A percentile compares a stretch with the other conserved stretches of the same genome.
phyloP scores from a whole-genome alignment of 176 grass and related monocot genomes.

The sorghum (Sorghum bicolor) region DNA sequence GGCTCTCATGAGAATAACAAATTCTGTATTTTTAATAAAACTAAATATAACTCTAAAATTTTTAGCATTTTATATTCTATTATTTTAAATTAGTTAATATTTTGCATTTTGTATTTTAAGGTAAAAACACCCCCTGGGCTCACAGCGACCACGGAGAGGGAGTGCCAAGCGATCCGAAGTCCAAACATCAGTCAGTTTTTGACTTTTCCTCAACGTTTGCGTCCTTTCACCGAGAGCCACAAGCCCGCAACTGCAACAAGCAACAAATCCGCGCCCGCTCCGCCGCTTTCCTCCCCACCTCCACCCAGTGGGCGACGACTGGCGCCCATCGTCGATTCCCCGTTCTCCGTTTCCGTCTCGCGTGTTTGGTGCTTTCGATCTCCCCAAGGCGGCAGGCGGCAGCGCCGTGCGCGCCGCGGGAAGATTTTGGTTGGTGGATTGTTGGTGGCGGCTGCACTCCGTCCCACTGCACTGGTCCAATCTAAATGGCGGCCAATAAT shows the following conservation, averaged over 20 bases:
- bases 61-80: too few relatives aligned
- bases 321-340: neutral
- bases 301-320: neutral
- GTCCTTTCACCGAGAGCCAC: neutral
- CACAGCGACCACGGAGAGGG: too few relatives aligned
- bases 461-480: conserved; percentile 28
- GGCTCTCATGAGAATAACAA: too few relatives aligned
- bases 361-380: conserved; percentile 40
- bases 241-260: neutral
- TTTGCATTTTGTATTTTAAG: too few relatives aligned
- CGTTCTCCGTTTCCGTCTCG: neutral
- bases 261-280: neutral
- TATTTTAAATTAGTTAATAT: too few relatives aligned
- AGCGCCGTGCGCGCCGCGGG: conserved; percentile 16
- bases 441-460: conserved; percentile 47
- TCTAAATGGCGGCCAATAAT: conserved; percentile 53
- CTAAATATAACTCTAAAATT: too few relatives aligned
- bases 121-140: too few relatives aligned
- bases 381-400: conserved; percentile 11
- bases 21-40: too few relatives aligned
- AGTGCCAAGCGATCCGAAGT: too few relatives aligned
- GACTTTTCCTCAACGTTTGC: conserved; percentile 13
- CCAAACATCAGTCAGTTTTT: neutral
- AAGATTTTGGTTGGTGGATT: conserved; percentile 29
- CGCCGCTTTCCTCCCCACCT: neutral